These are phyloP conservation scores for Phytophthora hibernalis DNA, from an alignment of 352 stramenopile species.

Conservation along the genomic window DNA sequence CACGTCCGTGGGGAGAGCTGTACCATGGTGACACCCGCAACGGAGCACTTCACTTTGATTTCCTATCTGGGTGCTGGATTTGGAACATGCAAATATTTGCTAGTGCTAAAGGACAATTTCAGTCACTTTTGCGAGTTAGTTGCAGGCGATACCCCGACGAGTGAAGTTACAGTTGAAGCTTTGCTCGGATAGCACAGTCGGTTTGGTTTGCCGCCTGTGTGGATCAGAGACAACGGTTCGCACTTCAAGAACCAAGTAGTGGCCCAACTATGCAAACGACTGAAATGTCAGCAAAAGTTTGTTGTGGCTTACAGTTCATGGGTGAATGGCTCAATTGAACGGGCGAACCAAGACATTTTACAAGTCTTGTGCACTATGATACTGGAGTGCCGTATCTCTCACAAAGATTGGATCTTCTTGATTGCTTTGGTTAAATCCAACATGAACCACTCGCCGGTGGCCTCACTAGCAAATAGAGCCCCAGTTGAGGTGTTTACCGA, in stretches of 20 bases:
- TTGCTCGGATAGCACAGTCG: conserved; percentile 35
- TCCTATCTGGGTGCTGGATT: no score
- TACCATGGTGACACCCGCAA: no score
- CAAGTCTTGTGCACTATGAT: conserved; percentile 20
- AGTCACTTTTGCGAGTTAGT: no score
- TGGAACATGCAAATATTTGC: no score
- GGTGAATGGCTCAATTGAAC: conserved; percentile 40
- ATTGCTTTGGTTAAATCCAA: conserved; percentile 19
- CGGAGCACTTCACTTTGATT: no score
- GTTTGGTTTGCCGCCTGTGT: conserved; percentile 27
- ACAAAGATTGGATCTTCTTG: conserved; percentile 18
- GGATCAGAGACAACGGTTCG: conserved; percentile 34
- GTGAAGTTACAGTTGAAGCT: no score
- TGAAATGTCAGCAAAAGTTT: conserved; percentile 37
- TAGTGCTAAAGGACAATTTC: no score
- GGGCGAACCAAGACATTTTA: conserved; percentile 35
- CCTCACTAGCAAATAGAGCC: conserved; percentile 1
- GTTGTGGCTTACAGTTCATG: conserved; percentile 34
- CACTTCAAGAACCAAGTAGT: conserved; percentile 45
- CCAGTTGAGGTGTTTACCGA: conserved; percentile 21
- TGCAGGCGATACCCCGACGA: no score
- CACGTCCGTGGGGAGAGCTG: no score
- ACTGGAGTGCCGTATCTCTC: conserved; percentile 12
- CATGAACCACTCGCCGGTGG: conserved; percentile 21
- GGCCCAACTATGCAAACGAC: conserved; percentile 18